These are phyloP conservation scores for Cystofilobasidium capitatum DNA, from an alignment of 768 basidiomycete genomes.

Conservation along the genomic window DNA sequence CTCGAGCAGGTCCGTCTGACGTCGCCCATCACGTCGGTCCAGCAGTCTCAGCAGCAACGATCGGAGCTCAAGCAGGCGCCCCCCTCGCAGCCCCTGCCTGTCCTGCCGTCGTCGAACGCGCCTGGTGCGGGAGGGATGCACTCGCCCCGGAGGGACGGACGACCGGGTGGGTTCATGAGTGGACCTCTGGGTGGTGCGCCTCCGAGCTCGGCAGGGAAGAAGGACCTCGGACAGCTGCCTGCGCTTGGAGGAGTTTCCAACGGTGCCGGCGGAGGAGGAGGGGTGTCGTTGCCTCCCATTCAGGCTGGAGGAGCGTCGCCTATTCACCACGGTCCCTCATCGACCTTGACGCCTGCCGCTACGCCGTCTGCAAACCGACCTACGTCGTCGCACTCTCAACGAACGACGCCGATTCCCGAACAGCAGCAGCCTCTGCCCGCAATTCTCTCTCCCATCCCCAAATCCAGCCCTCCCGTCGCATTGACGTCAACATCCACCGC, in stretches of 20 bases:
- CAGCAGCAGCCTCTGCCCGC: slow-evolving; percentile 3
- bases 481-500: slow-evolving; percentile 23
- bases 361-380: background rate
- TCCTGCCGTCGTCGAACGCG: background rate
- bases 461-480: slow-evolving; percentile 11
- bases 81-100: background rate
- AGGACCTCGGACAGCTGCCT: background rate
- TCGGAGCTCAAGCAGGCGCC: background rate
- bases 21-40: background rate
- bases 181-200: background rate
- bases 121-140: background rate
- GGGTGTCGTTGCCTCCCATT: background rate
- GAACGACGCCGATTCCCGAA: background rate
- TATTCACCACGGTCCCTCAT: background rate
- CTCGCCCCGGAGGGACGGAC: background rate
- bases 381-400: background rate
- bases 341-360: background rate
- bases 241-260: background rate
- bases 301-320: background rate
- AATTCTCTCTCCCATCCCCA: background rate
- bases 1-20: slow-evolving; percentile 41
- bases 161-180: slow-evolving; percentile 2
- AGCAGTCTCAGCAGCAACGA: slow-evolving; percentile 9
- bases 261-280: background rate
- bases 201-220: background rate